Base-by-base conservation (phyloP, 306 rosid genomes). In the Sicyos edulis region DNA sequence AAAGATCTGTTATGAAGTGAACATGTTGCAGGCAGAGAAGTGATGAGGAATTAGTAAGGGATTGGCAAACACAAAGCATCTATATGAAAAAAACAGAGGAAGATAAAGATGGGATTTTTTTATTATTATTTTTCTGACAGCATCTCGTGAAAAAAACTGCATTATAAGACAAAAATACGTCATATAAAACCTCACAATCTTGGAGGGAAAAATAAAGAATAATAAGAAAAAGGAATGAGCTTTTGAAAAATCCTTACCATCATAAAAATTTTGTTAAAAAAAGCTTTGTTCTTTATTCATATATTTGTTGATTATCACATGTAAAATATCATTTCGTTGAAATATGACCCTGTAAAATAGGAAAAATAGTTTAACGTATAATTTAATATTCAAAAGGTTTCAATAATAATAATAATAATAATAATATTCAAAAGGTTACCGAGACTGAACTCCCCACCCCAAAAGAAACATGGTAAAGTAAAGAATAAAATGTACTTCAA, bases 111-210 rank as follows among this genome's bases (percentile, higher is more conserved):
- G 21, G 77, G 58, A 42, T 76, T 75, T 78, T 79, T 53, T 58
- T 45, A 6, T 53, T 52, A 52, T 15, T 5, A 5, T 62, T 57
- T 57, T 69, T 87, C 99, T 89, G 99, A 95, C 99, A 95, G 32
- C 71, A 72, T 83, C 99, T 89, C 99, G 97, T 95, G 99, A 91
- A 83, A 82, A 82, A 87, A 87, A 74, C 84, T 84, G 91, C 83
- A 82, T 95, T 95, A 91, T 75, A 87, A n/a, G 99, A 95, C 99
- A 91, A 95, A 87, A 86, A 49, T 83, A 79, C 74, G 92, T 80
- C 88, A 80, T 86, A 87, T 84, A 87, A 84, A 82, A 78, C 81
- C 70, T 75, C 90, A 87, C 86, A 83, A 78, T 16, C 73, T 83
- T 37, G 7, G 68, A 37, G 60, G 11, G 26, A 17, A 40, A 40